Base-by-base conservation (phyloP, 768 basidiomycete species). In the Russula sp. region DNA sequence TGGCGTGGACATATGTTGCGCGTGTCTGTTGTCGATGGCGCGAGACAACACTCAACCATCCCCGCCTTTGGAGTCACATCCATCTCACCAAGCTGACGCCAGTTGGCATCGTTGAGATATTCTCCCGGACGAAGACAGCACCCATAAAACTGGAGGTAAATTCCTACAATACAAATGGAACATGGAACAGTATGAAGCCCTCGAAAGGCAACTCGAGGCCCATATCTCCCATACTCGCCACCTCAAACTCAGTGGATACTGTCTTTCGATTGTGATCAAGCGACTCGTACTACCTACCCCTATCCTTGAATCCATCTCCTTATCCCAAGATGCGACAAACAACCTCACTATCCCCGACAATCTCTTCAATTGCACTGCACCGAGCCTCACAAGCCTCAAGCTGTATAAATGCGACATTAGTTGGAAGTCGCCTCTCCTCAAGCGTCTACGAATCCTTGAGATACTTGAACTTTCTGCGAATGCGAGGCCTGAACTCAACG, bases 11-110 rank as follows among this genome's bases (percentile, higher is more conserved):
- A 26, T 6, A 22, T 24, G 38, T 61, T 18, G 10, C 66, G 22
- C 66, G 57, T 26, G 66, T 67, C 34, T 67, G 62, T 14, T 62
- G 30, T 22, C 62, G n/a, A 36, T 67, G 66, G 66, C 66, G 62
- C 8, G 58, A 67, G 16, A 46, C 61, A 11, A 62, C 66, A 14
- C 59, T 67, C 24, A 20, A 40, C 8, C n/a, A 60, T 7, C 58
- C 58, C 49, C 51, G 54, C 13, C 32, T 67, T 9, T 67, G 62
- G 62, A 57, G 52, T 38, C 58, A 59, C 22, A 26, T 67, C 54
- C 9, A 59, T 6, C 51, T 67, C 40, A 40, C 48, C 10, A 57
- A 10, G 5, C 16, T 57, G 18, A 57, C 48, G 0, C 6, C 34
- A 10, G 48, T 5, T 24, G 58, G 53, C 4, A 28, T 42, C 5